Conservation (phyloP, 148 eudicot genomes). For the Silene latifolia region DNA sequence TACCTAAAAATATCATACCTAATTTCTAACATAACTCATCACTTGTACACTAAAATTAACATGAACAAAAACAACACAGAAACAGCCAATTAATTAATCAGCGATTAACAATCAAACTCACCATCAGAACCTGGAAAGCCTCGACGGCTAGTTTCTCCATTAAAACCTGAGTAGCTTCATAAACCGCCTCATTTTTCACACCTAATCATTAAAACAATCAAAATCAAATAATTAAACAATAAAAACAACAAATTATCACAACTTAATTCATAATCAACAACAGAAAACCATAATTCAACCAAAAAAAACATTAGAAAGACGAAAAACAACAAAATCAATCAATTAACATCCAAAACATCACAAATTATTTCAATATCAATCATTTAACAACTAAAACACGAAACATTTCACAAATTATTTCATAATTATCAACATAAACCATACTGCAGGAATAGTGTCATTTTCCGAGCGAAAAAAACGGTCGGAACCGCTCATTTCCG, state of each 20-base stretch:
- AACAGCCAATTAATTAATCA: neutral
- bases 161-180: conserved; percentile 43
- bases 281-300: neutral
- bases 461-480: too few species aligned
- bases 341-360: neutral
- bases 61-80: neutral
- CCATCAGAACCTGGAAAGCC: conserved; percentile 76
- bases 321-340: neutral
- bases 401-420: too few species aligned
- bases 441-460: too few species aligned
- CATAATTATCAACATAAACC: too few species aligned
- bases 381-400: too few species aligned
- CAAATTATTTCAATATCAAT: neutral
- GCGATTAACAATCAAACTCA: conserved; percentile 26
- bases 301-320: too few species aligned
- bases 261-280: neutral
- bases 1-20: too few species aligned
- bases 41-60: neutral
- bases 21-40: neutral
- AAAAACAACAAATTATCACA: neutral
- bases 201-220: conserved; percentile 28
- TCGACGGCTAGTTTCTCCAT: conserved; percentile 84
- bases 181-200: conserved; percentile 53
- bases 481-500: too few species aligned
- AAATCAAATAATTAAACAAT: neutral